A percentile compares a stretch with the other conserved stretches of the same genome.
These are phyloP conservation scores for Botrytis hyacinthi DNA, from an alignment of 2,329 filamentous ascomycete species.

Conservation along the genomic window DNA sequence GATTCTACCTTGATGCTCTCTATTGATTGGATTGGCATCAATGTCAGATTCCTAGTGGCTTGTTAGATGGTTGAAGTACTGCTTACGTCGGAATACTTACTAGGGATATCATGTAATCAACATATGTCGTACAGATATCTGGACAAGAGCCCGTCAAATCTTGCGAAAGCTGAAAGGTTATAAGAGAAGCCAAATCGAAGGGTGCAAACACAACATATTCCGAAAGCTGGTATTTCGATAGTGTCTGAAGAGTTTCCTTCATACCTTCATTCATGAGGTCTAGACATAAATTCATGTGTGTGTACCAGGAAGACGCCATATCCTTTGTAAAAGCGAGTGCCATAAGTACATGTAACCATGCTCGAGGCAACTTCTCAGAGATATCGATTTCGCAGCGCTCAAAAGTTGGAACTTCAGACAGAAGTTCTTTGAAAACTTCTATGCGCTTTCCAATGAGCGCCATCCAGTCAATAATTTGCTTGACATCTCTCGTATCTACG, in stretches of 20 bases:
- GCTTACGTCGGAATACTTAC: constrained; percentile 15
- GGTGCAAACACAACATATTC: constrained; percentile 27
- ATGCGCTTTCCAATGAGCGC: background rate
- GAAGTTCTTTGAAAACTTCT: background rate
- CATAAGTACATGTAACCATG: constrained; percentile 32
- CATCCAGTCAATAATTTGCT: background rate
- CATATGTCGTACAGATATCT: constrained; percentile 27
- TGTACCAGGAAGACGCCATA: constrained; percentile 22
- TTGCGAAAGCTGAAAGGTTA: constrained; percentile 27
- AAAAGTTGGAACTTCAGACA: background rate
- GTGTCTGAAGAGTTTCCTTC: background rate
- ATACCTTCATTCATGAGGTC: background rate
- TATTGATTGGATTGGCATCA: constrained; percentile 27
- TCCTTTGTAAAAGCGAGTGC: constrained; percentile 24
- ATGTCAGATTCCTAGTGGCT: constrained; percentile 27
- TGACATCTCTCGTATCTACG: background rate
- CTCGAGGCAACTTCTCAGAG: constrained; percentile 27
- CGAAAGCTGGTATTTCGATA: constrained; percentile 2
- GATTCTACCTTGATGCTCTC: constrained; percentile 30
- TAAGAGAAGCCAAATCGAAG: constrained; percentile 28
- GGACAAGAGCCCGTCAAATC: constrained; percentile 21
- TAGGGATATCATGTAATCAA: constrained; percentile 28
- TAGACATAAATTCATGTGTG: constrained; percentile 4
- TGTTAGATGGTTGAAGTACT: background rate
- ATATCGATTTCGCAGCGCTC: constrained; percentile 23